A percentile compares a stretch with the other conserved stretches of the same genome.
phyloP scores from a whole-genome alignment of 2,329 filamentous ascomycete genomes.

The Piedraia hortae region DNA sequence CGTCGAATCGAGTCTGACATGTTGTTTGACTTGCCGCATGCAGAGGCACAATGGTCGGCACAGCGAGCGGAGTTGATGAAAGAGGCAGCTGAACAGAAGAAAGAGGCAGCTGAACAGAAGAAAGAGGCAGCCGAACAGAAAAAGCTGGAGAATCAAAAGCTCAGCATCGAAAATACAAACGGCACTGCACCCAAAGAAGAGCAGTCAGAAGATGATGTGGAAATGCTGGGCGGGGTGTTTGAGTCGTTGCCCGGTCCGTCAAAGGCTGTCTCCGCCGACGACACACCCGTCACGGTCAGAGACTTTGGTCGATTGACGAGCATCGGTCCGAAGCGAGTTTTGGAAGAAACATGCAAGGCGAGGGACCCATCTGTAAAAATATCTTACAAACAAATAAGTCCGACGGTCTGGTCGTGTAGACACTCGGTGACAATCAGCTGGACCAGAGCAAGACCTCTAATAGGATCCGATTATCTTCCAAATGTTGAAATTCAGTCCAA shows the following conservation, averaged over 20 bases:
- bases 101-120: constrained; percentile 6
- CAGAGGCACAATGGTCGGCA: constrained; percentile 20
- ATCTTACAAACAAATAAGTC: constrained; percentile 40
- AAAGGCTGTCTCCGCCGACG: constrained; percentile 3
- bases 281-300: constrained; percentile 31
- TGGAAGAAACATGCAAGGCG: constrained; percentile 72
- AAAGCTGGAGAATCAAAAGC: constrained; percentile 1
- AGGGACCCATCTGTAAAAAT: constrained; percentile 46
- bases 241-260: constrained; percentile 12
- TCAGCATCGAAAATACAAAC: not conserved
- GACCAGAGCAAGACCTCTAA: constrained; percentile 41
- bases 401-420: constrained; percentile 45
- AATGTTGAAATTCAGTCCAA: constrained; percentile 19
- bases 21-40: constrained; percentile 21
- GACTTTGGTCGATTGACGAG: constrained; percentile 71
- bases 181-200: no score
- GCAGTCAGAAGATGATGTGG: constrained; percentile 24
- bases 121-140: not conserved
- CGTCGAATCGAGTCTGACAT: constrained; percentile 41
- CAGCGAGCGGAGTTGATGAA: constrained; percentile 17
- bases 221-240: constrained; percentile 30
- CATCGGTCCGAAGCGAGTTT: constrained; percentile 41
- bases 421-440: constrained; percentile 50
- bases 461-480: constrained; percentile 16
- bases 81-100: constrained; percentile 13